A percentile compares a stretch with the other conserved stretches of the same genome.
These are phyloP conservation scores for Phytophthora ramorum DNA, from an alignment of 352 stramenopile genomes.

Conservation along the genomic window DNA sequence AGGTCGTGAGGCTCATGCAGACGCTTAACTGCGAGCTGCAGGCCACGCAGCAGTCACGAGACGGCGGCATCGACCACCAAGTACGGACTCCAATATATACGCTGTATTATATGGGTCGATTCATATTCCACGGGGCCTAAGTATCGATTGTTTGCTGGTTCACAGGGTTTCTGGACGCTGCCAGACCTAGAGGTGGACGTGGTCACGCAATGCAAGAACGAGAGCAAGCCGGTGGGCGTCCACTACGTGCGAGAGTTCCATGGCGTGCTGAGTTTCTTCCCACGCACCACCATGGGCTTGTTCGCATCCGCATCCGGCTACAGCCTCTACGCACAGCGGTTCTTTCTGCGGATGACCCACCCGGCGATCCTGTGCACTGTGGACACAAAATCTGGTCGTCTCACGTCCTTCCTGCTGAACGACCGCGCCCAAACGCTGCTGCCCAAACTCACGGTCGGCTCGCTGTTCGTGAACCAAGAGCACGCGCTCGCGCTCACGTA, in stretches of 20 bases:
- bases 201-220: slow-evolving; percentile 86
- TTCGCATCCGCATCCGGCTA: slow-evolving; percentile 82
- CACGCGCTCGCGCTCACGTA: slow-evolving; percentile 80
- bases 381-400: slow-evolving; percentile 31
- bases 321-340: slow-evolving; percentile 80
- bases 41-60: slow-evolving; percentile 68
- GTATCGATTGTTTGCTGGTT: background rate
- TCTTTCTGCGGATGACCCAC: slow-evolving; percentile 71
- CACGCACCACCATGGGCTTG: slow-evolving; percentile 54
- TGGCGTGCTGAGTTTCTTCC: slow-evolving; percentile 62
- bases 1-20: slow-evolving; percentile 64
- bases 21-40: slow-evolving; percentile 56
- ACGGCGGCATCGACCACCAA: slow-evolving; percentile 80
- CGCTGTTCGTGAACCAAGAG: slow-evolving; percentile 68
- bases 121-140: background rate
- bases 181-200: slow-evolving; percentile 69
- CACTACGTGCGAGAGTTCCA: slow-evolving; percentile 79
- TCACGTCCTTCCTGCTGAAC: slow-evolving; percentile 75
- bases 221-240: slow-evolving; percentile 72
- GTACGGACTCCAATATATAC: slow-evolving; percentile 13
- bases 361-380: slow-evolving; percentile 70
- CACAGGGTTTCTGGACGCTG: slow-evolving; percentile 67
- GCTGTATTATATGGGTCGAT: background rate
- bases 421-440: slow-evolving; percentile 59
- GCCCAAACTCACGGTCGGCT: slow-evolving; percentile 67